A percentile compares a stretch with the other conserved stretches of the same genome.
Evolutionary conservation across 768 basidiomycete genomes (phyloP).

Genomic region (Mycena capillaripes): DNA sequence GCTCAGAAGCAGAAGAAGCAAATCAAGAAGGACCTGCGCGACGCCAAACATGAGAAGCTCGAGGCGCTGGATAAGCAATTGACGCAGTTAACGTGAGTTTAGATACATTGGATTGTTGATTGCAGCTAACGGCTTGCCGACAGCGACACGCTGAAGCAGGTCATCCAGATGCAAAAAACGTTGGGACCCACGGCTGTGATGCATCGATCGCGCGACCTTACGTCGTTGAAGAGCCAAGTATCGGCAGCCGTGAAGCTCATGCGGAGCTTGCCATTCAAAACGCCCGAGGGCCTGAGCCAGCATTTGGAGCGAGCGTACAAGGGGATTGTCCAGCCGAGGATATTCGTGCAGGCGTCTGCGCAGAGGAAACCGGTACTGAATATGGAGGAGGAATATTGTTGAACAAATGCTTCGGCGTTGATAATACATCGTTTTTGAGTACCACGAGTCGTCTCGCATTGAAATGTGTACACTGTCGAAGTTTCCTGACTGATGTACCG

Average conservation of each 20-base stretch:
- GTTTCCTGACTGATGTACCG: too few relatives aligned
- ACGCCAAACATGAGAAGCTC: slow-evolving; percentile 49
- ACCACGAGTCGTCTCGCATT: too few relatives aligned
- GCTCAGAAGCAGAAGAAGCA: slow-evolving; percentile 46
- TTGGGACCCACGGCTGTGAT: slow-evolving; percentile 48
- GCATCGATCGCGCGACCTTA: slow-evolving; percentile 43
- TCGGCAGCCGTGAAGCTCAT: slow-evolving; percentile 46
- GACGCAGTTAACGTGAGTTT: slow-evolving; percentile 51
- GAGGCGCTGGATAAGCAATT: slow-evolving; percentile 49
- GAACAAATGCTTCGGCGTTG: background rate
- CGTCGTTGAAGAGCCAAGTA: slow-evolving; percentile 44
- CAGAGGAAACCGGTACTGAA: slow-evolving; percentile 25
- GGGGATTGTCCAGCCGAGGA: slow-evolving; percentile 45
- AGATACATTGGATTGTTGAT: background rate
- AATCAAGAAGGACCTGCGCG: slow-evolving; percentile 45
- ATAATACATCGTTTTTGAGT: background rate
- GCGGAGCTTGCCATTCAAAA: slow-evolving; percentile 37
- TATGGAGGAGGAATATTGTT: slow-evolving; percentile 21
- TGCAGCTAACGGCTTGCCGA: background rate
- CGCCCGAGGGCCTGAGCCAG: slow-evolving; percentile 36
- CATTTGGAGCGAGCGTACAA: slow-evolving; percentile 49
- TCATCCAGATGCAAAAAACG: slow-evolving; percentile 43
- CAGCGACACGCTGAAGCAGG: slow-evolving; percentile 45
- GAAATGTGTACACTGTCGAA: too few relatives aligned
- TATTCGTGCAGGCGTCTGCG: slow-evolving; percentile 27